phyloP scores from a whole-genome alignment of 129 eudicot species.

The Oenanthe sinensis region DNA sequence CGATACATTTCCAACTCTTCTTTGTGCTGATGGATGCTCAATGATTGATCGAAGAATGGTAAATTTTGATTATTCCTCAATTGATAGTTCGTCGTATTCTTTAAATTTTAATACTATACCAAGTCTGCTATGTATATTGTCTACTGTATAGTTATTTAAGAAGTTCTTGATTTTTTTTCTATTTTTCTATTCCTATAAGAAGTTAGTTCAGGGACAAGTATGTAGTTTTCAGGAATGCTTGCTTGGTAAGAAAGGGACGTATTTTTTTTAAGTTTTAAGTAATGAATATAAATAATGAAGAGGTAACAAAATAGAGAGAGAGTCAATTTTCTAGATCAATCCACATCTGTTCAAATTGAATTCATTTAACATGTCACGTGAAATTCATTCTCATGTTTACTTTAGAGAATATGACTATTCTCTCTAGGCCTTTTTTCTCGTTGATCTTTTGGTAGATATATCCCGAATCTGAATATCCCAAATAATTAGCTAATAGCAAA shows the following conservation, averaged over 20 bases:
- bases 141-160: neutral
- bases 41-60: constrained; percentile 99
- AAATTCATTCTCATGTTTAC: neutral
- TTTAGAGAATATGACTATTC: neutral
- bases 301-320: too few species aligned
- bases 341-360: too few species aligned
- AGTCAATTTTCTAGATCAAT: too few species aligned
- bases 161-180: too few species aligned
- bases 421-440: neutral
- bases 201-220: too few species aligned
- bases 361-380: neutral
- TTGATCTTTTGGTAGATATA: neutral
- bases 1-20: constrained; percentile 86
- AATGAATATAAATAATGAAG: too few species aligned
- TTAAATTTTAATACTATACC: neutral
- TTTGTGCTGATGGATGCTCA: constrained; percentile 94
- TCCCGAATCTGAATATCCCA: neutral
- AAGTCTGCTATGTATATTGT: neutral
- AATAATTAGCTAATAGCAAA: neutral
- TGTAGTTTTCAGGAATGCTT: too few species aligned
- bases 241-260: too few species aligned
- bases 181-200: too few species aligned
- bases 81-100: neutral
- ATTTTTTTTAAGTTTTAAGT: too few species aligned
- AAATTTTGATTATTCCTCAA: constrained; percentile 13